Conservation (phyloP, 495 filamentous ascomycete genomes). For the Pseudevernia furfuracea region DNA sequence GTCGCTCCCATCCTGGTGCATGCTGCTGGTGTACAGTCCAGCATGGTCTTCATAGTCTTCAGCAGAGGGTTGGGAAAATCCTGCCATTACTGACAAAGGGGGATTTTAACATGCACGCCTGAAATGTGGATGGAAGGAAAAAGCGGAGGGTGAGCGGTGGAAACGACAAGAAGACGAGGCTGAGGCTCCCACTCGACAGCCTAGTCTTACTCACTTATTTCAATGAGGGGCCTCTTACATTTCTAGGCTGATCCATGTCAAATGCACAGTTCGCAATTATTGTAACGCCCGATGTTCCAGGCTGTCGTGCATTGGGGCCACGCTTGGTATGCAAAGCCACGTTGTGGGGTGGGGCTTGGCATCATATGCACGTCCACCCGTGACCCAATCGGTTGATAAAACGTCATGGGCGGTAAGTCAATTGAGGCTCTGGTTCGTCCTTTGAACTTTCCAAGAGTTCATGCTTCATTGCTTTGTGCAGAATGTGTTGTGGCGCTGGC, state of each 20-base stretch:
- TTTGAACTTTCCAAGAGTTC: background rate
- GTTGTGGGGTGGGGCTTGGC: background rate
- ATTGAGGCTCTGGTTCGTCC: background rate
- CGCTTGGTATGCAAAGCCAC: conserved; percentile 1
- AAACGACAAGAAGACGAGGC: background rate
- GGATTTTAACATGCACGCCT: background rate
- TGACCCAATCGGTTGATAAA: background rate
- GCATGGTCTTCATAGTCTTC: background rate
- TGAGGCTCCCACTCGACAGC: background rate
- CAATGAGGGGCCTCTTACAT: background rate
- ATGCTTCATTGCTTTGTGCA: background rate
- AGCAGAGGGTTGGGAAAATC: background rate
- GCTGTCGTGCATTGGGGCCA: background rate
- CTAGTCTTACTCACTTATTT: too few species aligned
- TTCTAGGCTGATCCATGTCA: background rate
- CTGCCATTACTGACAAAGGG: background rate
- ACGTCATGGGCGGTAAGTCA: background rate
- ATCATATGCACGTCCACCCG: background rate
- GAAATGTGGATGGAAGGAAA: background rate
- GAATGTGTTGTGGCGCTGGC: background rate
- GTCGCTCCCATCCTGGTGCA: background rate
- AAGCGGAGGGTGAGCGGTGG: background rate
- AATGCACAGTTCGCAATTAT: background rate
- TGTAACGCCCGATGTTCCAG: background rate
- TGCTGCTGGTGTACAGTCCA: background rate